Evolutionary conservation across 257 asterid genomes (phyloP), one percentile per base, ranked within the genome.

Genomic region (Ophiorrhiza pumila): DNA sequence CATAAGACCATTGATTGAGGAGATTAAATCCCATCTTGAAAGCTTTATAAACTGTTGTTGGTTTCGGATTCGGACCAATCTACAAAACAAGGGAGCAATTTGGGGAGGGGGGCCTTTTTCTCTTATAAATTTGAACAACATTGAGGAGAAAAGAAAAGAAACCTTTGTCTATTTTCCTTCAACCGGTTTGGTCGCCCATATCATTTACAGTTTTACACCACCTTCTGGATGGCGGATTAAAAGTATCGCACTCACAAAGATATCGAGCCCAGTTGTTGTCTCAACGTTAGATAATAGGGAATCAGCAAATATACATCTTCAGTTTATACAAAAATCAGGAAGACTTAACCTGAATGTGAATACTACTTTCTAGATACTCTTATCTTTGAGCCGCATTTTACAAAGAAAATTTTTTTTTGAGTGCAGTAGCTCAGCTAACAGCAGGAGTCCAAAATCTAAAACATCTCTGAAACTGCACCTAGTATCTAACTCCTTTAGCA

Each of bases 401-500:
- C 65, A 49, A 57, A 76, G n/a, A n/a, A 76, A 59, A 49, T 68
- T 47, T 34, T 46, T 4, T 12, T n/a, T n/a, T n/a, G n/a, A 13
- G 17, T 9, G 58, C 20, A 66, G 15, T 35, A 4, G 65, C 29
- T 39, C 14, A 9, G 43, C 58, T 43, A 39, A 14, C 29, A 18
- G 27, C 2, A 27, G 34, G 27, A 45, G 62, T 15, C 14, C 58
- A 65, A 37, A 3, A 45, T 23, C 47, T 69, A 58, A 58, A 43
- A 47, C 12, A 29, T 61, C 65, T 37, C 50, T 12, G 10, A 31
- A 37, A 11, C 14, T 20, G 56, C 0, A 56, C 2, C 61, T 83
- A 91, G 61, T 91, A 94, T 70, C 96, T 85, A 73, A 94, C 85
- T 37, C 96, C 92, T 83, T 91, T 90, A 65, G 98, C 96, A 82